Conservation (phyloP, 148 eudicot species). For the Fallopia convolvulus region DNA sequence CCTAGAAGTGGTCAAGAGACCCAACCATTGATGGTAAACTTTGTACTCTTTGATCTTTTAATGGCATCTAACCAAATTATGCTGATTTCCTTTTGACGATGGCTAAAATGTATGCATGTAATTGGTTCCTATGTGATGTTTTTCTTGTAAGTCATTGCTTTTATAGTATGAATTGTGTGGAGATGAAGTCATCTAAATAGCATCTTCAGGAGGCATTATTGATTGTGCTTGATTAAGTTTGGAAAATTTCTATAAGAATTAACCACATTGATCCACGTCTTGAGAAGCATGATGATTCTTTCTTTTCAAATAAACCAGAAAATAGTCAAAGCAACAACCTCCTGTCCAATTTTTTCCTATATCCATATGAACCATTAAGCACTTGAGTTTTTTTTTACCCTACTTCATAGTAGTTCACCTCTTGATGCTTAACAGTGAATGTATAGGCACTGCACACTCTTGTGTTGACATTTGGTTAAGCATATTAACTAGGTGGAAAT, state of each 20-base stretch:
- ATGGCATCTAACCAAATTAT: not conserved
- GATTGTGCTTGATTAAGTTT: not conserved
- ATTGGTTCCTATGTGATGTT: not conserved
- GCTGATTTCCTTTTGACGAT: not conserved
- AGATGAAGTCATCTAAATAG: not conserved
- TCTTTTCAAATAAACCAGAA: not conserved
- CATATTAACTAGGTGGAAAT: too few relatives aligned
- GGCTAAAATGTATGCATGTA: not conserved
- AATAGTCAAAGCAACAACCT: not conserved
- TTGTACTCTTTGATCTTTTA: not conserved
- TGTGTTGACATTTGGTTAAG: not conserved
- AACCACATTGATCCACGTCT: not conserved
- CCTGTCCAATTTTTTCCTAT: not conserved
- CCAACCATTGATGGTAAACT: constrained; percentile 32
- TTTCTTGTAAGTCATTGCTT: not conserved
- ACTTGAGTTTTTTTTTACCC: not conserved
- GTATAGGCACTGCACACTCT: not conserved
- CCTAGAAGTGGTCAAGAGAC: constrained; percentile 28
- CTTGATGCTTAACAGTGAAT: not conserved
- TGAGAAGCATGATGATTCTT: not conserved
- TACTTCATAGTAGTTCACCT: not conserved
- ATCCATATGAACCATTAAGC: not conserved
- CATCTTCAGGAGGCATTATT: not conserved
- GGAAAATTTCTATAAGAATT: not conserved
- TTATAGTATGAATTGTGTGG: not conserved